Evolutionary conservation across 495 filamentous ascomycete genomes (phyloP), one percentile per base, ranked within the genome.

Genomic region (Baudoinia panamericana): DNA sequence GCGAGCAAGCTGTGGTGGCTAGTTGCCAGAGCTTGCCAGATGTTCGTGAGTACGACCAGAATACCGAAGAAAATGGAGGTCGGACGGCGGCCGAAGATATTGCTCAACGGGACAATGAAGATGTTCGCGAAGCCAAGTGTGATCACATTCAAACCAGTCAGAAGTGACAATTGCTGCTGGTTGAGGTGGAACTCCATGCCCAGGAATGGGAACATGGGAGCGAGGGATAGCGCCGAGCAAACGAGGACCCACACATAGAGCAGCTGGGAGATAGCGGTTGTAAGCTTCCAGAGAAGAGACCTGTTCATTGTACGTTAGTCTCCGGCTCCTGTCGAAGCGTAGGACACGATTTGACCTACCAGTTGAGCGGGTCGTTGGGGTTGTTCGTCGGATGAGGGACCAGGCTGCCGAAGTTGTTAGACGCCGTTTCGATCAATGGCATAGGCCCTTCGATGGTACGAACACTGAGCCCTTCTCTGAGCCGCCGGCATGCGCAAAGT

Each of bases 41-140:
- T 63, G 36, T 68, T 67, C 31, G 64, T 68, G 1, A 64, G 59
- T 11, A 73, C 55, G 36, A 67, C 70, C 19, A 76, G 55, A 2
- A 70, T 25, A 10, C 62, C 65, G 11, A 65, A 70, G 42, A 68
- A 56, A 16, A 74, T 63, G 37, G 69, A 55, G 18, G 72, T 69
- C 2, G 69, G 67, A 9, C 71, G 63, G 19, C 72, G 59, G 12
- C 72, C 71, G 37, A 68, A 69, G 6, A 64, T 55, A 8, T 66
- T 66, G 19, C 63, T 63, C 2, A 73, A 56, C 7, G 72, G 73
- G 24, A 73, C 66, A 64, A 70, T 69, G 49, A 77, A 55, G 52
- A 73, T 73, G 40, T 73, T 74, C 39, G 67, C 66, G 41, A 71
- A 73, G 0, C 71, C 72, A 1, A 74, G 56, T 0, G 72, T 66